Base-by-base conservation (phyloP, 2,329 filamentous ascomycete genomes). In the Orbilia quercus region DNA sequence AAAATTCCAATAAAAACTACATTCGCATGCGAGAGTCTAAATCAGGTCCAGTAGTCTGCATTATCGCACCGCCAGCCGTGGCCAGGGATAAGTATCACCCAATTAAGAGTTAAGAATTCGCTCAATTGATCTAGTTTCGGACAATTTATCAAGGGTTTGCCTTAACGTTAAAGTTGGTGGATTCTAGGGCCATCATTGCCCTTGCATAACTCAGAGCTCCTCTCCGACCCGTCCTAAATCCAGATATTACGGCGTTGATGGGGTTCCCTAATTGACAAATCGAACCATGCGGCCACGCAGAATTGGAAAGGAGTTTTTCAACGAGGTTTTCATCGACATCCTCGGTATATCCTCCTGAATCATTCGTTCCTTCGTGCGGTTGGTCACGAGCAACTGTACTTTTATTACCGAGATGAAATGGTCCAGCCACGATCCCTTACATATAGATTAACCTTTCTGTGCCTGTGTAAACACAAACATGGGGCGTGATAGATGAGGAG, bases 1-100 rank as follows among this genome's bases (percentile, higher is more conserved):
- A 60, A 7, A 20, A 22, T 40, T 69, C 20, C 55, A 69, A 69
- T 69, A 53, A 67, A 58, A 67, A 58, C 57, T 23, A 51, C 12
- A 2, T 67, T 67, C 63, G 63, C 63, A 67, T 67, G 63, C 63
- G 63, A 67, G 44, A 59, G 23, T 28, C 20, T 5, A 7, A 4
- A 22, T 38, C 45, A 9, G 5, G 7, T 25, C 36, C 59, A 25
- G 23, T 14, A 18, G 23, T 14, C n/a, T 59, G 9, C 28, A 31
- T 31, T 31, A 9, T 9, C 4, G 28, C 28, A 9, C 28, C 4
- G 28, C 28, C 45, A 59, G 63, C 53, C 53, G 54, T 40, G 53
- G 16, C 44, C 31, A 45, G 44, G 63, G 45, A 22, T 31, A 12
- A 45, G 16, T 20, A 23, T 20, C 18, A 12, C 42, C 16, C 40